These are phyloP conservation scores for Colletotrichum graminicola DNA, from an alignment of 2,329 filamentous ascomycete species.

Conservation along the genomic window DNA sequence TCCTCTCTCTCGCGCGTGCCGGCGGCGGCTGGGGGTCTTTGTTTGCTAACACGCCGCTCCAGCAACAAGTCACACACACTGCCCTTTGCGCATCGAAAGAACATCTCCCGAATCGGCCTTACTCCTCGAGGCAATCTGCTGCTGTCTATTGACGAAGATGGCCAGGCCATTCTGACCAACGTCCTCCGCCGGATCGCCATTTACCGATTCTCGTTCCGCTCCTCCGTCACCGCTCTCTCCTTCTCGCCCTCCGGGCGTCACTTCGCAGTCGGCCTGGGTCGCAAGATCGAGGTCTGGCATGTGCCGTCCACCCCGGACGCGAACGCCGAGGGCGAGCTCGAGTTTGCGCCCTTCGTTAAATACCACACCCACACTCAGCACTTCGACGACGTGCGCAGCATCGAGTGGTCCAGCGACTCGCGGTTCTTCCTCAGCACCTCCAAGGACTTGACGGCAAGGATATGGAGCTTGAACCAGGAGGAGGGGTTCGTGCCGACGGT, in stretches of 20 bases:
- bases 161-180: constrained; percentile 92
- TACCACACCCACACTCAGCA: constrained; percentile 90
- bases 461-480: constrained; percentile 93
- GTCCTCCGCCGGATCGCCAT: constrained; percentile 86
- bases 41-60: constrained; percentile 9
- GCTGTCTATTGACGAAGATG: constrained; percentile 93
- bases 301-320: constrained; percentile 90
- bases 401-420: constrained; percentile 97
- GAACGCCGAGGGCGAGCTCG: constrained; percentile 82
- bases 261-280: constrained; percentile 89
- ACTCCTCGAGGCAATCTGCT: constrained; percentile 92
- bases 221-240: constrained; percentile 82
- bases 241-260: constrained; percentile 93
- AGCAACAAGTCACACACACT: constrained; percentile 91
- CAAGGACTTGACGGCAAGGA: constrained; percentile 90
- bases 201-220: constrained; percentile 95
- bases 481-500: constrained; percentile 92
- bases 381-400: constrained; percentile 85
- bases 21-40: background rate
- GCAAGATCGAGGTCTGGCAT: constrained; percentile 94
- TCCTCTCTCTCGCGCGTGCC: background rate
- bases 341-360: constrained; percentile 94
- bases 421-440: constrained; percentile 94
- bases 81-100: constrained; percentile 92
- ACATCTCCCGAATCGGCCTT: constrained; percentile 89